Conservation (phyloP, 2,329 filamentous ascomycete species). For the Ambrosiella xylebori region DNA sequence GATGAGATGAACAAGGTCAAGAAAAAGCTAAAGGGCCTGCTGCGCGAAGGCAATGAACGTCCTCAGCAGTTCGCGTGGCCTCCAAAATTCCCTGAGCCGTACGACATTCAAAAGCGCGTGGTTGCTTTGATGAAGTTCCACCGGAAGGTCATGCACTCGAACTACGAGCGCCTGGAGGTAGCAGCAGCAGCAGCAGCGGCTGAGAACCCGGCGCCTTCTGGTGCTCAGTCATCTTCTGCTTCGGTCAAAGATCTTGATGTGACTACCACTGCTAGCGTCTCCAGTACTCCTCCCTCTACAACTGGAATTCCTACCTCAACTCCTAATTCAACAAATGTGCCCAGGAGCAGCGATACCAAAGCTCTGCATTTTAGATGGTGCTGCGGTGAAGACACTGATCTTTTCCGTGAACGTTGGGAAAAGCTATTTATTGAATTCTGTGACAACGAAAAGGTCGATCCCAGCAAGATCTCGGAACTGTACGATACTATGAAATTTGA, state of each 20-base stretch:
- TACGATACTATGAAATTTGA: slow-evolving; percentile 99
- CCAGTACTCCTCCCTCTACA: slow-evolving; percentile 7
- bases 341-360: slow-evolving; percentile 6
- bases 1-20: slow-evolving; percentile 99
- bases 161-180: slow-evolving; percentile 65
- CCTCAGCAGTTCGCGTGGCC: slow-evolving; percentile 98
- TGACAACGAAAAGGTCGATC: slow-evolving; percentile 93
- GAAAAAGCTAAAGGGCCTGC: slow-evolving; percentile 89
- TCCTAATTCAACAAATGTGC: background rate
- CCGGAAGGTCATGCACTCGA: slow-evolving; percentile 83
- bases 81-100: slow-evolving; percentile 82
- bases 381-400: slow-evolving; percentile 80
- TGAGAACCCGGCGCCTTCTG: background rate
- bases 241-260: slow-evolving; percentile 3
- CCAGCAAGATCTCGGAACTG: slow-evolving; percentile 93
- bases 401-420: slow-evolving; percentile 96
- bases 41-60: slow-evolving; percentile 82
- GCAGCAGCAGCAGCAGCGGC: slow-evolving; percentile 3
- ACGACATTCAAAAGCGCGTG: slow-evolving; percentile 77
- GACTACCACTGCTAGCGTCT: slow-evolving; percentile 29
- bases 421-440: slow-evolving; percentile 95
- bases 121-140: slow-evolving; percentile 98
- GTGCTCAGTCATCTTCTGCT: background rate
- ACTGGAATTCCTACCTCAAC: background rate
- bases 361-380: slow-evolving; percentile 53